Base-by-base conservation (phyloP, 169 alveolate species). In the Cryptosporidium sp. region DNA sequence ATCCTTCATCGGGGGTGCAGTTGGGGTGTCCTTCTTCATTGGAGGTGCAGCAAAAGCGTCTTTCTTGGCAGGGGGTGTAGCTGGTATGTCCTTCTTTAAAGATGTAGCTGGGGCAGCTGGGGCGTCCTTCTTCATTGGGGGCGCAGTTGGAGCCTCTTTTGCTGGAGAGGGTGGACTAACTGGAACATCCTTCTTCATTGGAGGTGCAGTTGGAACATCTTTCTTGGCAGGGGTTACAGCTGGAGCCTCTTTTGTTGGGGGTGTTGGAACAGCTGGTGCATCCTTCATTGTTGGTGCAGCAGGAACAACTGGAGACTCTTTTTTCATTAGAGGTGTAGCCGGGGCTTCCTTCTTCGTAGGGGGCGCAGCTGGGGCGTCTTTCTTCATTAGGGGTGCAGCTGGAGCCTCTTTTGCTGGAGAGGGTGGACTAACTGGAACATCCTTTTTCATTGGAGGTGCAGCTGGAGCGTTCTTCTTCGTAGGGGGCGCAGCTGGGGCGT, bases 131-230 rank as follows among this genome's bases (percentile, higher is more conserved):
- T 73, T 73, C 0, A 2, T 29, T 5, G 45, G 84, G 18, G 86
- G 71, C 3, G 67, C 69, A n/a, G 51, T 33, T 23, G 74, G 87
- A 10, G 52, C 71, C 50, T 73, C 23, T 55, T 55, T 74, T 26
- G 70, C 62, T 55, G 58, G 51, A 50, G 71, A 18, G 21, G 26
- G 1, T 62, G 23, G 10, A 1, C 45, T n/a, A 58, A 55, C 55
- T 55, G 73, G 55, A 1, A 73, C 43, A 26, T 29, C 86, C 35
- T 75, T 50, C n/a, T 33, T 61, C 16, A 26, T 37, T 59, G 61
- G 69, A 0, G 70, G 62, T 12, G 41, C 51, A 1, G 48, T 7
- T 16, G 86, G 69, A 21, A 18, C 41, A 4, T 61, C 75, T 3
- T 80, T 43, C 21, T 16, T 61, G 7, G 70, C 41, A 21, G 33